Conservation (phyloP, 192 early-diverging fungal species). For the Piromyces sp. region DNA sequence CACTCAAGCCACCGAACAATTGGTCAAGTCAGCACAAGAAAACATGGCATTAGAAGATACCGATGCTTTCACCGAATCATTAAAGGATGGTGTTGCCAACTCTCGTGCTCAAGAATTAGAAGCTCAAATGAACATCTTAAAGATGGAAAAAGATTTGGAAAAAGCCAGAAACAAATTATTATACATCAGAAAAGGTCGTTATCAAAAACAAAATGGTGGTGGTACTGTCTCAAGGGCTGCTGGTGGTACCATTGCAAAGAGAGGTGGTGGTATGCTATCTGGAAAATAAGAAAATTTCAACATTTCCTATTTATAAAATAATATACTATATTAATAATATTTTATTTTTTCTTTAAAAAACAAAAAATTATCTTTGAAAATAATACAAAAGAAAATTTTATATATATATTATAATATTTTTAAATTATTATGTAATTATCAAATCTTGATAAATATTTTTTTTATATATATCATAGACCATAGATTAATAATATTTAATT, state of each 20-base stretch:
- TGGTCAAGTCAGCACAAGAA: conserved; percentile 27
- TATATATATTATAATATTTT: too few species aligned
- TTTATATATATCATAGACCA: too few species aligned
- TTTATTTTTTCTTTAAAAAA: too few species aligned
- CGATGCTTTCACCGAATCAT: conserved; percentile 3
- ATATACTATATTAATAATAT: too few species aligned
- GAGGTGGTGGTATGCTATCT: neutral
- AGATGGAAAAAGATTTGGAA: conserved; percentile 42
- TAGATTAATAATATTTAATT: too few species aligned
- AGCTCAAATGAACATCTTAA: conserved; percentile 30
- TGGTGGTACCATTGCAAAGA: neutral
- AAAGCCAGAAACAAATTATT: conserved; percentile 23
- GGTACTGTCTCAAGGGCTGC: neutral
- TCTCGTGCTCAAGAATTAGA: conserved; percentile 12
- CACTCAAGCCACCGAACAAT: conserved; percentile 25
- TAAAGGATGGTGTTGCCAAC: neutral
- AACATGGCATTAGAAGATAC: conserved; percentile 21
- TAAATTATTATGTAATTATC: too few species aligned
- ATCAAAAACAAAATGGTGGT: neutral
- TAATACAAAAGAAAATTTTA: too few species aligned
- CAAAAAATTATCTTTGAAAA: too few species aligned
- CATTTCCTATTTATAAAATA: too few species aligned
- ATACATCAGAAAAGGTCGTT: conserved; percentile 20
- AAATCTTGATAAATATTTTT: too few species aligned
- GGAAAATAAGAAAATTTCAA: too few species aligned